These are phyloP conservation scores for Emmonsia crescens DNA, from an alignment of 2,329 filamentous ascomycete genomes.

Conservation along the genomic window DNA sequence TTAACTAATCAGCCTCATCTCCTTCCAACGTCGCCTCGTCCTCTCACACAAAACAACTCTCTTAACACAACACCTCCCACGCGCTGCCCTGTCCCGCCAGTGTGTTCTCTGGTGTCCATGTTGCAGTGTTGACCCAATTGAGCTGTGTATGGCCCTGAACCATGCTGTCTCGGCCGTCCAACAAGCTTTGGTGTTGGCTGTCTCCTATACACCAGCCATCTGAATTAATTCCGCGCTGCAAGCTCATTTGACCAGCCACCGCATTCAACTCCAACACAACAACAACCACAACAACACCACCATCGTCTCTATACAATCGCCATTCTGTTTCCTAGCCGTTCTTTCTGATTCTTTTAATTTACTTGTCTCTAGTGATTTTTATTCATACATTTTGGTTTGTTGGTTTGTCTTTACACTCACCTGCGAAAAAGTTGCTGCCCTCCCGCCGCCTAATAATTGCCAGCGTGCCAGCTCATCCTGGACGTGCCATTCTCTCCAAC, in stretches of 20 bases:
- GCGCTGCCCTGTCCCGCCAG: neutral
- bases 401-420: neutral
- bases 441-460: neutral
- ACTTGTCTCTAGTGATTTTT: neutral
- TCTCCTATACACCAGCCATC: constrained; percentile 28
- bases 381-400: constrained; percentile 1
- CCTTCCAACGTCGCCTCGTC: neutral
- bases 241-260: constrained; percentile 17
- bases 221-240: constrained; percentile 21
- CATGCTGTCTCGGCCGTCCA: constrained; percentile 5
- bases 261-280: constrained; percentile 5
- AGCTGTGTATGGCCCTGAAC: neutral
- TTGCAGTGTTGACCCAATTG: constrained; percentile 1
- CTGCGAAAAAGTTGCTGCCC: neutral
- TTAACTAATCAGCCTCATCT: constrained; percentile 3
- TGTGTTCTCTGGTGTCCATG: neutral
- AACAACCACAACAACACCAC: constrained; percentile 2
- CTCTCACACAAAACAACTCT: neutral
- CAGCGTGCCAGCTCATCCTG: neutral
- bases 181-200: constrained; percentile 13
- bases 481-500: neutral
- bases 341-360: constrained; percentile 5
- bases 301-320: constrained; percentile 6
- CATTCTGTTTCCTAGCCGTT: constrained; percentile 8
- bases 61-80: neutral